Evolutionary conservation across 2,329 filamentous ascomycete species (phyloP), one percentile per base, ranked within the genome.

Genomic region (Ceratocystis eucalypticola): DNA sequence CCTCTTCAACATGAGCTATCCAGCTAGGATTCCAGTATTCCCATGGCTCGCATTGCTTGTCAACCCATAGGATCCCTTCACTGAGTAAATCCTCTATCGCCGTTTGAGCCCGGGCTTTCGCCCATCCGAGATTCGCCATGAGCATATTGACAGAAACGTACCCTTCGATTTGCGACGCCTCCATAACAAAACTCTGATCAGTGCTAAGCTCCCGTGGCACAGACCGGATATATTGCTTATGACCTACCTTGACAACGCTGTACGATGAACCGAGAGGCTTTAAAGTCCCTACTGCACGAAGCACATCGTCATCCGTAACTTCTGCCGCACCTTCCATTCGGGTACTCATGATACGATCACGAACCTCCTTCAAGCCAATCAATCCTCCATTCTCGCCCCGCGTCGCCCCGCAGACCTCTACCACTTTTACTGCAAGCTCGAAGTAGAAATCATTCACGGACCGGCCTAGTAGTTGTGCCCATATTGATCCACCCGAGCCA

Each of bases 361-460:
- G 80, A 71, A 96, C 86, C 75, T 97, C 93, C 57, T 83, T 80
- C 20, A 97, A 82, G 10, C 89, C 89, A 65, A 99, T 90, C 72
- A 99, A 79, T 0, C 94, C 94, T 5, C 94, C 94, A 74, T 99
- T 99, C 76, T 96, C 93, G 3, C 84, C 84, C 64, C 94, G 81
- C 57, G 91, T 96, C 64, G 87, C 85, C 5, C 91, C 82, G 74
- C 94, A 99, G 6, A 96, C 85, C 75, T 97, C 93, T 5, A 99
- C 94, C 0, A 97, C 89, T 62, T 90, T 83, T n/a, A 97, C 93
- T 1, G 91, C 94, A 59, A 99, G 84, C 78, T 96, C 93, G 75
- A 97, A 97, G 78, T 97, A 99, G 74, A 99, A 99, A 75, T 99
- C 94, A 74, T 96, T 96, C 71, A 99, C 92, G 71, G 87, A 91